phyloP scores from a whole-genome alignment of 257 asterid species.

The Thymus mandschuricus region DNA sequence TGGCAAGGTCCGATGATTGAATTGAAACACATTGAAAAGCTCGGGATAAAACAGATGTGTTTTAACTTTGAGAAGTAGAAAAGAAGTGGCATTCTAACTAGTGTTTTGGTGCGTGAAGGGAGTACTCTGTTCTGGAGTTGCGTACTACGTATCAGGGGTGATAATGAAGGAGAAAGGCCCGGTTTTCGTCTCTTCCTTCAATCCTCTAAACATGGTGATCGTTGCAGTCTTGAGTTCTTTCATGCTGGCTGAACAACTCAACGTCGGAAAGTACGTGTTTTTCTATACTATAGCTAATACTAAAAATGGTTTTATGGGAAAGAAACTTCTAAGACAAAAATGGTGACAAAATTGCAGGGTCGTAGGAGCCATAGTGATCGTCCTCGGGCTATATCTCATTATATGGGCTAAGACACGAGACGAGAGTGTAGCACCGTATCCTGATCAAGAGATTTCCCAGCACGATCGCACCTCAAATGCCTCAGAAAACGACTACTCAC shows the following conservation, averaged over 20 bases:
- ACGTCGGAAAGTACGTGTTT: slow-evolving; percentile 52
- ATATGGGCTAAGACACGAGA: slow-evolving; percentile 61
- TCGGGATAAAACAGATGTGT: no score
- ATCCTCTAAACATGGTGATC: slow-evolving; percentile 58
- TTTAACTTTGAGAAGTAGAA: no score
- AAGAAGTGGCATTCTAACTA: neutral
- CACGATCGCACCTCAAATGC: slow-evolving; percentile 17
- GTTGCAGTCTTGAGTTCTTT: slow-evolving; percentile 58
- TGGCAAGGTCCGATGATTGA: no score
- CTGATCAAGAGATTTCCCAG: neutral
- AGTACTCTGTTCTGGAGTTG: slow-evolving; percentile 48
- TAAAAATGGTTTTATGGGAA: no score
- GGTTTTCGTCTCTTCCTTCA: slow-evolving; percentile 56
- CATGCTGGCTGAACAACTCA: slow-evolving; percentile 52
- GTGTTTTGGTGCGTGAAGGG: slow-evolving; percentile 38
- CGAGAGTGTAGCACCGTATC: slow-evolving; percentile 11
- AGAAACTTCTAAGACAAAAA: neutral
- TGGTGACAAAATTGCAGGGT: slow-evolving; percentile 43
- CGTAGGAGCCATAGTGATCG: slow-evolving; percentile 49
- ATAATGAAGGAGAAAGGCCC: slow-evolving; percentile 62
- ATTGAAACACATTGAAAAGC: no score
- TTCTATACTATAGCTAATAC: no score
- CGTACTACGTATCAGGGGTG: slow-evolving; percentile 49
- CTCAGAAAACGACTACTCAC: neutral
- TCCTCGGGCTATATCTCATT: slow-evolving; percentile 50